These are phyloP conservation scores for Plasmodium malariae DNA, from an alignment of 169 alveolate genomes.

Conservation along the genomic window DNA sequence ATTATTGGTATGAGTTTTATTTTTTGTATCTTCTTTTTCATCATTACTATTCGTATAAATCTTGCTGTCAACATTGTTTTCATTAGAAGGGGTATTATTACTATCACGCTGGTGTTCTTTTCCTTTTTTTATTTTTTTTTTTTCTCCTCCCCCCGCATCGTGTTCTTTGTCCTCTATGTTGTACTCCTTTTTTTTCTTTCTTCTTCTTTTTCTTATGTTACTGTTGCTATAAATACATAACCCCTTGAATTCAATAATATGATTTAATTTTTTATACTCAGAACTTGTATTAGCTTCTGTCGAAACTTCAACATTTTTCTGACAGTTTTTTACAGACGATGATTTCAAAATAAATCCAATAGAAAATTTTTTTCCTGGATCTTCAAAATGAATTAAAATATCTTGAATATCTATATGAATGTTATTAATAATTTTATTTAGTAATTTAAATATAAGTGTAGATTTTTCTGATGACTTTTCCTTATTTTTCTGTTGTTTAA, in stretches of 20 bases:
- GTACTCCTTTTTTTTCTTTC: conserved; percentile 18
- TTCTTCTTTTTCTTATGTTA: conserved; percentile 21
- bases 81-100: background rate
- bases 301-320: conserved; percentile 24
- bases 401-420: conserved; percentile 87
- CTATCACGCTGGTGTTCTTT: background rate
- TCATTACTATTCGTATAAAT: conserved; percentile 1
- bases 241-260: conserved; percentile 76
- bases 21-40: conserved; percentile 1
- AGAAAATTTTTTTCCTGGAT: conserved; percentile 79
- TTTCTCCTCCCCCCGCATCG: conserved; percentile 2
- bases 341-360: conserved; percentile 84
- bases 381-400: conserved; percentile 87
- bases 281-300: conserved; percentile 33
- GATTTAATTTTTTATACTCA: conserved; percentile 61
- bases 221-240: conserved; percentile 74
- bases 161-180: background rate
- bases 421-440: conserved; percentile 87
- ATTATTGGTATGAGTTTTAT: background rate
- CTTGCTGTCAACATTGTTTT: background rate
- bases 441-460: conserved; percentile 85
- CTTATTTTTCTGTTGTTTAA: conserved; percentile 71
- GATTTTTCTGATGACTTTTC: conserved; percentile 78
- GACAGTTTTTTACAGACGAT: conserved; percentile 79
- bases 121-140: conserved; percentile 6